Base-by-base conservation (phyloP, 1,284 basidiomycete species). In the Xerocomus alliaceus region DNA sequence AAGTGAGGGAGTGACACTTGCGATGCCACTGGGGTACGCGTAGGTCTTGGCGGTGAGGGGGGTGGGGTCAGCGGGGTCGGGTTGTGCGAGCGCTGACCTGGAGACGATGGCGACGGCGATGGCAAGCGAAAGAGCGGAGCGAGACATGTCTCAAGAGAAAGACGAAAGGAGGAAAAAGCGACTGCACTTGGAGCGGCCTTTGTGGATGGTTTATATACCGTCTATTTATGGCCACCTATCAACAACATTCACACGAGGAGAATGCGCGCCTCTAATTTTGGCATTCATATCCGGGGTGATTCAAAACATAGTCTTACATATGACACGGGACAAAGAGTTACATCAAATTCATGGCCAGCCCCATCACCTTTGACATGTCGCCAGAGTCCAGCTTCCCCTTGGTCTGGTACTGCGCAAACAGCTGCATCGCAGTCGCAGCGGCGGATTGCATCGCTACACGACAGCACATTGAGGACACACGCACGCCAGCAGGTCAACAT, bases 31-130 rank as follows among this genome's bases (percentile, higher is more conserved):
- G 2, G 84, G 82, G 64, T 85, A 87, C 0, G 80, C 50, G 62
- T 83, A 88, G 26, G 72, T 76, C 69, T 88, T 85, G 52, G 70
- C 72, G 2, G 80, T 82, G 18, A 90, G 80, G 9, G 88, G 85
- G 3, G 77, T 80, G 12, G 81, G 75, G 66, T 73, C 65, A 32
- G 73, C 71, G 8, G 76, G 73, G 56, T 76, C 70, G 15, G 67
- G 56, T 65, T 83, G 81, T 31, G 77, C 80, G 22, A 74, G 58
- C 7, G 68, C 70, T 15, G 72, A 63, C 57, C 68, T 69, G 4
- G 70, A 67, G 49, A 75, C 73, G 59, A 82, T 58, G 56, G 81
- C 71, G 59, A 79, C 57, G 46, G 78, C 68, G 51, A 77, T 53
- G 54, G 74, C 47, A 26, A 63, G 46, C 6, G 70, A 77, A 81